These are phyloP conservation scores for Arctium lappa DNA, from an alignment of 129 eudicot species.

Conservation along the genomic window DNA sequence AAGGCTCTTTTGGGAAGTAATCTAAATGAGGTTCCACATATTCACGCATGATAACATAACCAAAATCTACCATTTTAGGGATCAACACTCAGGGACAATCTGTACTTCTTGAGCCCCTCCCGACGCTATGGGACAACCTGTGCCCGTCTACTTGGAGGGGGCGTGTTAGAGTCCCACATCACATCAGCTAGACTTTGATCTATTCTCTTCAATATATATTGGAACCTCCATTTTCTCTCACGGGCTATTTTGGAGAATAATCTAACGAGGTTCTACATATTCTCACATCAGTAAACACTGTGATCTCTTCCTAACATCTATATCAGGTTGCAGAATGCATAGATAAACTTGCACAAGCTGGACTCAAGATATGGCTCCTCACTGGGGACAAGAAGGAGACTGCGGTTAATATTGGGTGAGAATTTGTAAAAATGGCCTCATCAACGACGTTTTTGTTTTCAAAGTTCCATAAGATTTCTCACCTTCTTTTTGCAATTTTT, in stretches of 20 bases:
- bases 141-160: too few relatives aligned
- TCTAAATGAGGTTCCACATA: too few relatives aligned
- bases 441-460: not conserved
- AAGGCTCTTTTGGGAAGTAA: too few relatives aligned
- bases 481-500: not conserved
- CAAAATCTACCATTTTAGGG: too few relatives aligned
- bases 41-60: too few relatives aligned
- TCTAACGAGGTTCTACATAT: not conserved
- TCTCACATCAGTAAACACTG: not conserved
- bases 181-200: too few relatives aligned
- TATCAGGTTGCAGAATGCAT: constrained; percentile 63
- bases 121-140: too few relatives aligned
- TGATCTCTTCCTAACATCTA: not conserved
- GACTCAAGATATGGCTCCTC: constrained; percentile 58
- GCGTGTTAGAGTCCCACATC: too few relatives aligned
- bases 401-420: constrained; percentile 62
- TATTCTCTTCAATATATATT: not conserved
- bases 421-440: not conserved
- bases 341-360: constrained; percentile 63
- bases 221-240: not conserved
- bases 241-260: not conserved
- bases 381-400: constrained; percentile 63
- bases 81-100: too few relatives aligned
- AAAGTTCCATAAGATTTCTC: not conserved
- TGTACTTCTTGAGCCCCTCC: too few relatives aligned